phyloP scores from a whole-genome alignment of 108 stramenopile species.

The Skeletonema costatum region DNA sequence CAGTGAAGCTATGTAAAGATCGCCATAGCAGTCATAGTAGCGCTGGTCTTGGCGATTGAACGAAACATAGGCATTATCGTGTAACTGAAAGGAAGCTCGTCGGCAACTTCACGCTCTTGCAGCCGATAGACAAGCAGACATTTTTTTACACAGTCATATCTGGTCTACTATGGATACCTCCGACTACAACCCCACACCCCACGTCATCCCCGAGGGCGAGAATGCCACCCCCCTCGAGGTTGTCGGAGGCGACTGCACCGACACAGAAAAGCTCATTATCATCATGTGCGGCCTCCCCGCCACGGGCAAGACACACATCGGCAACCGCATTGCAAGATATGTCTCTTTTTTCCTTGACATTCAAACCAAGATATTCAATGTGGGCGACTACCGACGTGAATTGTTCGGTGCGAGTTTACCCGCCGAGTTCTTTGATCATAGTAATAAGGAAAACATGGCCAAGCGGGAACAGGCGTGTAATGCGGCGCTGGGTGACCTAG shows the following conservation, averaged over 20 bases:
- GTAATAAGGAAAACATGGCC: slow-evolving; percentile 68
- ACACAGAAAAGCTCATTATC: slow-evolving; percentile 91
- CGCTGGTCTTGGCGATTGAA: no score
- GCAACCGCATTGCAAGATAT: slow-evolving; percentile 93
- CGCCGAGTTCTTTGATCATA: slow-evolving; percentile 92
- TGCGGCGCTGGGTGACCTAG: slow-evolving; percentile 88
- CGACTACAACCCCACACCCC: slow-evolving; percentile 87
- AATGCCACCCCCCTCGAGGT: slow-evolving; percentile 91
- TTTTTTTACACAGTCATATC: background rate
- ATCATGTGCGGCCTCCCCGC: slow-evolving; percentile 97
- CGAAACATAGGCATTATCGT: no score
- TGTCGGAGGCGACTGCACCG: slow-evolving; percentile 72
- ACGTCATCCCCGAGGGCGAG: slow-evolving; percentile 82
- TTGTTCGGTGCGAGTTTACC: slow-evolving; percentile 80
- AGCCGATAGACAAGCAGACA: no score
- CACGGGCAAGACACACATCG: slow-evolving; percentile 97
- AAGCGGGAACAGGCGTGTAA: slow-evolving; percentile 78
- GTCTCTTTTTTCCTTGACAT: slow-evolving; percentile 92
- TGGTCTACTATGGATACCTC: background rate
- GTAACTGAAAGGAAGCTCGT: no score
- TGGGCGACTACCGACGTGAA: slow-evolving; percentile 90
- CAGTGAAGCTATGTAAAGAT: no score
- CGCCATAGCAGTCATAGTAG: no score
- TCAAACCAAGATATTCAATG: slow-evolving; percentile 91
- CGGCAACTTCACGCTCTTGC: no score